These are phyloP conservation scores for Tinospora cordifolia DNA, from an alignment of 164 flowering plant species.

Conservation along the genomic window DNA sequence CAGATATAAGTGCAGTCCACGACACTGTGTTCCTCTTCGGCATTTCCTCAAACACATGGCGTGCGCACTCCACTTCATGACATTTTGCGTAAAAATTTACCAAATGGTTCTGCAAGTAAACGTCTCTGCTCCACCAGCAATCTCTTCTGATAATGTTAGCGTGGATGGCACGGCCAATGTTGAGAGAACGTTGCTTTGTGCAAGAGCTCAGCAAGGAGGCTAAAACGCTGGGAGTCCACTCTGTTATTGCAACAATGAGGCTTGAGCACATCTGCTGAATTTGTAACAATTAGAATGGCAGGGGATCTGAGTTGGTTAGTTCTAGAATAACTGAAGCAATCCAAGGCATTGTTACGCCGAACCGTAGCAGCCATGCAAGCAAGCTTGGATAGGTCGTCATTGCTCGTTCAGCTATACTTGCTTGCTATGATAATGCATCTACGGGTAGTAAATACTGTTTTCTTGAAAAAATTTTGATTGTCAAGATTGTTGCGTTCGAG, in stretches of 20 bases:
- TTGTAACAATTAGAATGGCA: not conserved
- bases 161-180: slow-evolving; percentile 13
- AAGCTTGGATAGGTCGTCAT: too few species aligned
- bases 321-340: too few species aligned
- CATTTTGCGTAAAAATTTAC: slow-evolving; percentile 7
- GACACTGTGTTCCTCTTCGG: slow-evolving; percentile 9
- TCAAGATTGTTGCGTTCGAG: too few species aligned
- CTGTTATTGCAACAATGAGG: not conserved
- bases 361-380: too few species aligned
- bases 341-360: too few species aligned
- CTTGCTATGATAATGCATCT: too few species aligned
- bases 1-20: slow-evolving; percentile 6
- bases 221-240: slow-evolving; percentile 10
- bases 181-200: slow-evolving; percentile 8
- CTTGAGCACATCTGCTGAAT: not conserved
- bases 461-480: too few species aligned
- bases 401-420: too few species aligned
- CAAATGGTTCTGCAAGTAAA: slow-evolving; percentile 7
- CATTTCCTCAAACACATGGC: slow-evolving; percentile 3
- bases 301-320: too few species aligned
- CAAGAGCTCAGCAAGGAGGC: slow-evolving; percentile 11
- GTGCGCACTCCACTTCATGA: slow-evolving; percentile 9
- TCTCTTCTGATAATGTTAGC: slow-evolving; percentile 6
- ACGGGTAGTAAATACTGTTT: too few species aligned
- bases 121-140: not conserved